phyloP scores from a whole-genome alignment of 331 rosid species.

The Acacia concinna region DNA sequence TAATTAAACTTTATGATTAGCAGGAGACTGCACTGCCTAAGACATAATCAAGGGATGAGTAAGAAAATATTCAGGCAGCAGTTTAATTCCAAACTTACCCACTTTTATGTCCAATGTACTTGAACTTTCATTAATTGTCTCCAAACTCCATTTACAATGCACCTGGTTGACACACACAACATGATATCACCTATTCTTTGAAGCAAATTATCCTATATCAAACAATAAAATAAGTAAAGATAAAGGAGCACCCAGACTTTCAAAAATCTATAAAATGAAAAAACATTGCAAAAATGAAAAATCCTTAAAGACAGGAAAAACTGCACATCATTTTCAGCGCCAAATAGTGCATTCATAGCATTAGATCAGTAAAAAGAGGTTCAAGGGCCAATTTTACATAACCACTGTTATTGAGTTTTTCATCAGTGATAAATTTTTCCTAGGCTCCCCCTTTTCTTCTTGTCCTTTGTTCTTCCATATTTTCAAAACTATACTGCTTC shows the following conservation, averaged over 20 bases:
- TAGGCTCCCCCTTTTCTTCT: background rate
- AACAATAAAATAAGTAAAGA: conserved; percentile 14
- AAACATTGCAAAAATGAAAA: background rate
- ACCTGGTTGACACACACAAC: conserved; percentile 51
- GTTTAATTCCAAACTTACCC: conserved; percentile 60
- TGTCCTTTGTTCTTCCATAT: background rate
- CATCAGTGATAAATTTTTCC: background rate
- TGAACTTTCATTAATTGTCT: conserved; percentile 57
- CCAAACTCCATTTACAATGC: conserved; percentile 80
- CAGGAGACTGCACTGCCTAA: conserved; percentile 12
- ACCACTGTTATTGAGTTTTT: background rate
- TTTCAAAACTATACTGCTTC: background rate
- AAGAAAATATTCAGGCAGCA: conserved; percentile 15
- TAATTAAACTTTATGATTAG: conserved; percentile 6
- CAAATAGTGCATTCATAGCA: background rate
- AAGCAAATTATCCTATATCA: conserved; percentile 3
- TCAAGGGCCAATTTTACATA: background rate
- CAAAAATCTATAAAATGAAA: background rate
- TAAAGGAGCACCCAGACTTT: background rate
- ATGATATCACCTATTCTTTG: conserved; percentile 14
- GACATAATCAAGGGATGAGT: background rate
- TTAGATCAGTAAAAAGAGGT: background rate
- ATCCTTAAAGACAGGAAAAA: background rate
- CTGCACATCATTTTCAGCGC: background rate
- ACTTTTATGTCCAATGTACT: conserved; percentile 75